Evolutionary conservation across 202 grass and related monocot species (phyloP), one percentile per base, ranked within the genome.

Genomic region (Zizania palustris): DNA sequence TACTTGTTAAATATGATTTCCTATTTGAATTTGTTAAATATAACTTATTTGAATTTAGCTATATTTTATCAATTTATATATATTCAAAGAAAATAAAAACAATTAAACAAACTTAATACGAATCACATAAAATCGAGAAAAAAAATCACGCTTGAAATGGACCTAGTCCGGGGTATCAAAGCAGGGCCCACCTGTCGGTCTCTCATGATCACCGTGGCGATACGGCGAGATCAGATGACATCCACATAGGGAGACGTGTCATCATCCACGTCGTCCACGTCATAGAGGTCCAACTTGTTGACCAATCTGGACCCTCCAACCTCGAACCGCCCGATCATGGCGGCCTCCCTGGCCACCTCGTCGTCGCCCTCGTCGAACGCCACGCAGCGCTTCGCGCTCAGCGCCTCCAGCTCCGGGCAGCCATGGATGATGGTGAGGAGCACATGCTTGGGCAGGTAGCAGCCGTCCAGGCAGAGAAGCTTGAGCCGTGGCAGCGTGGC

Each of bases 391-490:
- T 19, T 85, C 41, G 55, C 87, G 43, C 61, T 50, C 73, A 89
- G 60, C 20, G 9, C 71, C 51, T 82, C 48, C 78, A 89, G 49
- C 22, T 60, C 44, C 15, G 9, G 66, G 45, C 77, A 85, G 18
- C 87, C 82, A 46, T 68, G 73, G 65, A 85, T 10, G 44, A 89
- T 67, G 9, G 38, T 60, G 40, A 82, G 15, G 35, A 89, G 49
- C 58, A 74, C 65, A 5, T 74, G 58, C 63, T 63, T 78, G 15
- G 61, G 82, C 72, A 89, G 43, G 67, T 82, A 85, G 4, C 78
- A 89, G 19, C 67, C 82, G 82, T 78, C 77, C 8, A 89, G 82
- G 77, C 48, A 78, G 65, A 89, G 59, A 11, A 5, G 28, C 55
- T 57, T 85, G 11, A 89, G 45, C 21, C 54, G 44, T 1, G 72